Conservation (phyloP, 441 rosid species). For the Brassica balearica region DNA sequence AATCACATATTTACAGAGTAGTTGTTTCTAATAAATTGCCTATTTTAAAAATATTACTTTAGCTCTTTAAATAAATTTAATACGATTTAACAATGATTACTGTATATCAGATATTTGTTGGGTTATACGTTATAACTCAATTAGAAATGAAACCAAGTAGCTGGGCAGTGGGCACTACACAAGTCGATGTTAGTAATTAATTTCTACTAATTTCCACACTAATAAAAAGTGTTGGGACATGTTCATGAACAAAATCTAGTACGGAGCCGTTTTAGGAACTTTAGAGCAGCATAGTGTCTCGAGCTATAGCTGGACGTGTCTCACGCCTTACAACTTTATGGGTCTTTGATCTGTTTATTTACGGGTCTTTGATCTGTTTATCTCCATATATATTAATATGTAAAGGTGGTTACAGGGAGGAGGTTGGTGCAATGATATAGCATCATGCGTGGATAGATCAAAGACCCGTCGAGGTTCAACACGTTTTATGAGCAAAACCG, state of each 20-base stretch:
- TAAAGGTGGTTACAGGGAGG: constrained; percentile 65
- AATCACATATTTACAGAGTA: not conserved
- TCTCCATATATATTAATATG: not conserved
- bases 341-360: no score
- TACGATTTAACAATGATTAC: not conserved
- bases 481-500: constrained; percentile 67
- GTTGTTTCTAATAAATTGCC: not conserved
- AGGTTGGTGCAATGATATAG: constrained; percentile 92
- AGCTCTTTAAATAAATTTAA: not conserved
- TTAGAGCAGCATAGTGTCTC: constrained; percentile 27
- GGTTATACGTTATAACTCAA: not conserved
- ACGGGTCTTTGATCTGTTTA: not conserved
- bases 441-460: constrained; percentile 79
- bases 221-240: not conserved
- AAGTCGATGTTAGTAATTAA: not conserved
- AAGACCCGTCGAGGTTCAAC: constrained; percentile 81
- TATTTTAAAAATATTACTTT: not conserved
- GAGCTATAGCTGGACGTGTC: constrained; percentile 33
- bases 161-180: not conserved
- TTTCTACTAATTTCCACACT: not conserved
- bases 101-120: not conserved
- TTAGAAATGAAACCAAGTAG: not conserved
- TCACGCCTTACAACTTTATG: constrained; percentile 36
- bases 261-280: constrained; percentile 30
- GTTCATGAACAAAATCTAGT: not conserved